These are phyloP conservation scores for Castanopsis chinensis DNA, from an alignment of 306 rosid genomes.

Conservation along the genomic window DNA sequence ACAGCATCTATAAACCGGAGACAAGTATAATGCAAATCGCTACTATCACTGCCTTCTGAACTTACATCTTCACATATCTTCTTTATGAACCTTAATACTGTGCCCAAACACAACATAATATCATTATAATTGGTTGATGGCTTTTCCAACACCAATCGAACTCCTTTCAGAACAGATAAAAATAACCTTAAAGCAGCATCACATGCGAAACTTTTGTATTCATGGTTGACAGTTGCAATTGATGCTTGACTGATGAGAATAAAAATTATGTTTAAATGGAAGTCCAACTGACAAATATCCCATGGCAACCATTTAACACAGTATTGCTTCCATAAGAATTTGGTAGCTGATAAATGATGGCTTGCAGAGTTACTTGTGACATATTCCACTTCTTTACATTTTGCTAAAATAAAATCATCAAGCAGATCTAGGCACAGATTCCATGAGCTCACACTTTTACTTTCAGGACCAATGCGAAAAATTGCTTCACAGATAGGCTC, in stretches of 20 bases:
- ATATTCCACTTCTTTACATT: constrained; percentile 36
- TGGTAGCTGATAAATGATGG: constrained; percentile 25
- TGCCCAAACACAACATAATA: constrained; percentile 48
- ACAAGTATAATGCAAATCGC: constrained; percentile 32
- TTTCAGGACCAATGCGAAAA: constrained; percentile 59
- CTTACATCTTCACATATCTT: constrained; percentile 44
- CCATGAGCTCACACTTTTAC: constrained; percentile 61
- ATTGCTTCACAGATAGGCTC: constrained; percentile 63
- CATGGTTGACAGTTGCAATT: constrained; percentile 36
- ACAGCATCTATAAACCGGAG: constrained; percentile 54
- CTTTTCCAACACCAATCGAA: constrained; percentile 52
- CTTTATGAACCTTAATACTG: constrained; percentile 54
- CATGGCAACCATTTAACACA: constrained; percentile 73
- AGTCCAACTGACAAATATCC: constrained; percentile 65
- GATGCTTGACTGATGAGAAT: constrained; percentile 54
- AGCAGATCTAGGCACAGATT: constrained; percentile 56
- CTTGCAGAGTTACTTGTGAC: constrained; percentile 25
- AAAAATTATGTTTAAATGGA: constrained; percentile 53
- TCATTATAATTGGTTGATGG: constrained; percentile 47
- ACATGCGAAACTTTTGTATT: constrained; percentile 43
- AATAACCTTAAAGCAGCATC: constrained; percentile 58
- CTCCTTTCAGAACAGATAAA: constrained; percentile 60
- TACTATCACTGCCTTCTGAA: constrained; percentile 37
- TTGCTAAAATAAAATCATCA: constrained; percentile 51
- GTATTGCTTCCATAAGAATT: constrained; percentile 54